These are phyloP conservation scores for Solanum rostratum DNA, from an alignment of 257 asterid species.

Conservation along the genomic window DNA sequence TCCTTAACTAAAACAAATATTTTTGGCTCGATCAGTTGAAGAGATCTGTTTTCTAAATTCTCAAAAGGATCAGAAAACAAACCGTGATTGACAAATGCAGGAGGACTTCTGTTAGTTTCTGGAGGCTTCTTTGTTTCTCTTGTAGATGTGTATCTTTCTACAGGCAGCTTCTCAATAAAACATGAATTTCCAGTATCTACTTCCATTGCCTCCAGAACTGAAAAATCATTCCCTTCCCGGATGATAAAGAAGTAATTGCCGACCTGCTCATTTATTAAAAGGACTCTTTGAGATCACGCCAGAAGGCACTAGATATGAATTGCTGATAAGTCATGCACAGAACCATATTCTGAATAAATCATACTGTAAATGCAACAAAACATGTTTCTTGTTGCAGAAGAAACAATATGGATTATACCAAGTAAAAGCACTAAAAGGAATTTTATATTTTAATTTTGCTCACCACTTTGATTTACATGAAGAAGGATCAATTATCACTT, in stretches of 20 bases:
- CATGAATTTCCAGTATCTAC: conserved; percentile 25
- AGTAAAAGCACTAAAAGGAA: not conserved
- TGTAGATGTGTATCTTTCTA: conserved; percentile 27
- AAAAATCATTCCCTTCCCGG: conserved; percentile 40
- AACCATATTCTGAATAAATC: not conserved
- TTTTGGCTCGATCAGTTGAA: not conserved
- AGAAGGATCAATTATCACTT: not conserved
- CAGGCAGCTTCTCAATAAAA: conserved; percentile 37
- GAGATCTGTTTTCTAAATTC: not conserved
- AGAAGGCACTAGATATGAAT: not conserved
- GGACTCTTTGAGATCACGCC: not conserved
- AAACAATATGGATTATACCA: not conserved
- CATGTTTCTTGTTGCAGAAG: not conserved
- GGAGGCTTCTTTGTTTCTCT: conserved; percentile 30
- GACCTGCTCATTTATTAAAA: conserved; percentile 7
- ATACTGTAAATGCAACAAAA: not conserved
- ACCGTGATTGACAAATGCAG: conserved; percentile 63
- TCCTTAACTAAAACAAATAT: not conserved
- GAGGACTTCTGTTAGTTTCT: conserved; percentile 23
- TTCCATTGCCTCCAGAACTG: conserved; percentile 28
- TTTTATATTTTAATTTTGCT: not conserved
- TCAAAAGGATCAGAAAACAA: conserved; percentile 1
- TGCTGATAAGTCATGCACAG: not conserved
- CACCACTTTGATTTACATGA: not conserved
- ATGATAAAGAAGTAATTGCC: not conserved